Base-by-base conservation (phyloP, 805 yeast species). In the Spathaspora passalidarum region DNA sequence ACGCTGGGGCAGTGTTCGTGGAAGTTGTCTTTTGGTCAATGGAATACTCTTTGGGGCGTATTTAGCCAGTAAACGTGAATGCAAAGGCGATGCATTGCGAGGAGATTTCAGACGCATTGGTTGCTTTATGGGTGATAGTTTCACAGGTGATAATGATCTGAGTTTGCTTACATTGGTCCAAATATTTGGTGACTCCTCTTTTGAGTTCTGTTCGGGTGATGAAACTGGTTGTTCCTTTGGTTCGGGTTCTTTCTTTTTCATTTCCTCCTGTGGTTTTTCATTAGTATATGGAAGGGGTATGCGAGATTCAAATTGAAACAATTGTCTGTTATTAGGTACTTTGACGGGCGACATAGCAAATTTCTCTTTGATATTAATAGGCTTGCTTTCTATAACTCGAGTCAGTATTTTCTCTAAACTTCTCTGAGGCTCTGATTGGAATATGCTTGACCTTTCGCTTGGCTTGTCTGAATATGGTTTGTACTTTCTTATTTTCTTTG, bases 321-420 rank as follows among this genome's bases (percentile, higher is more conserved):
- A 45, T 11, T 43, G 20, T 20, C 26, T 13, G 11, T 38, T 26
- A 17, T 18, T 23, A 5, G 49, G 50, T 21, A 47, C 14, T 32
- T 39, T 48, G 14, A 48, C 50, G 11, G 50, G 50, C 3, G 50
- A 48, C 21, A 48, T 38, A 16, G n/a, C 32, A 42, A 44, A 48
- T 29, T 41, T 42, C 40, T 46, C 46, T 20, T 43, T 10, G 5
- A 40, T 13, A 21, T 41, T 26, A 32, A 14, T 26, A 26, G 13
- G 32, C 32, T 26, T 26, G 32, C 32, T n/a, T 26, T 26, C 32
- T 13, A 9, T 18, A 43, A 44, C 22, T 39, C 32, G 2, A 44
- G n/a, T n/a, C 16, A n/a, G 14, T 29, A 3, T 10, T 29, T 10
- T 10, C 3, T 29, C 14, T 29, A 29, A 13, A 6, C 14, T 13